Conservation (phyloP, 371 early-diverging fungal species). For the Haplosporangium sp. region DNA sequence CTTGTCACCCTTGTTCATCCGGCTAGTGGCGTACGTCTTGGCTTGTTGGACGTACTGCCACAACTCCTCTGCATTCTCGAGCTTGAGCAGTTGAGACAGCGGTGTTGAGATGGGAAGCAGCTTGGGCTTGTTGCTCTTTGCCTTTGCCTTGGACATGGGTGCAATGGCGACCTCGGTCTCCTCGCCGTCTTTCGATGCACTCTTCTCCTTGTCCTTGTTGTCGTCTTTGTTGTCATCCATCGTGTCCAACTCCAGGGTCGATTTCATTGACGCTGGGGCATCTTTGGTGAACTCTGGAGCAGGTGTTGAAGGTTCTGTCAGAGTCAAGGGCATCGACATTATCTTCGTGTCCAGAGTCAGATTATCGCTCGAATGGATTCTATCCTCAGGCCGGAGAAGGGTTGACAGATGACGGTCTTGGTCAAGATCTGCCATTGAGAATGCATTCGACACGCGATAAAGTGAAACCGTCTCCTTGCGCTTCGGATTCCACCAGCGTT, state of each 20-base stretch:
- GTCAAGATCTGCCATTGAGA: slow-evolving; percentile 42
- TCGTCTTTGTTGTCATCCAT: not conserved
- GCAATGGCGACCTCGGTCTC: slow-evolving; percentile 12
- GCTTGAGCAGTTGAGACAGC: slow-evolving; percentile 34
- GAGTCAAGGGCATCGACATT: slow-evolving; percentile 29
- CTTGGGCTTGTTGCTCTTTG: slow-evolving; percentile 46
- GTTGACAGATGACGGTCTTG: slow-evolving; percentile 32
- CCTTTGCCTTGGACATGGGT: slow-evolving; percentile 31
- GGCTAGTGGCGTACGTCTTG: slow-evolving; percentile 46
- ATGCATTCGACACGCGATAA: slow-evolving; percentile 33
- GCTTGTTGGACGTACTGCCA: slow-evolving; percentile 54
- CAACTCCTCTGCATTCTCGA: slow-evolving; percentile 44
- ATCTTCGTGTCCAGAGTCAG: slow-evolving; percentile 18
- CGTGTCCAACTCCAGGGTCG: not conserved
- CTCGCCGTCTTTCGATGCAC: not conserved
- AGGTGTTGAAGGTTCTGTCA: slow-evolving; percentile 22
- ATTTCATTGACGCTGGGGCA: slow-evolving; percentile 12
- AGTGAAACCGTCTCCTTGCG: slow-evolving; percentile 35
- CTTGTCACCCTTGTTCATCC: slow-evolving; percentile 55
- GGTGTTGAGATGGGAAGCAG: slow-evolving; percentile 52
- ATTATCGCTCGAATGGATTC: slow-evolving; percentile 32
- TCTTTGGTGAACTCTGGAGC: slow-evolving; percentile 24
- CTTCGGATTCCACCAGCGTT: slow-evolving; percentile 50
- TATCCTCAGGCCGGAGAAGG: slow-evolving; percentile 13
- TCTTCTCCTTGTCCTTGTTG: not conserved